A percentile compares a stretch with the other conserved stretches of the same genome.
phyloP scores from a whole-genome alignment of 805 yeast genomes.

The Helenozyma baotianmanensis region DNA sequence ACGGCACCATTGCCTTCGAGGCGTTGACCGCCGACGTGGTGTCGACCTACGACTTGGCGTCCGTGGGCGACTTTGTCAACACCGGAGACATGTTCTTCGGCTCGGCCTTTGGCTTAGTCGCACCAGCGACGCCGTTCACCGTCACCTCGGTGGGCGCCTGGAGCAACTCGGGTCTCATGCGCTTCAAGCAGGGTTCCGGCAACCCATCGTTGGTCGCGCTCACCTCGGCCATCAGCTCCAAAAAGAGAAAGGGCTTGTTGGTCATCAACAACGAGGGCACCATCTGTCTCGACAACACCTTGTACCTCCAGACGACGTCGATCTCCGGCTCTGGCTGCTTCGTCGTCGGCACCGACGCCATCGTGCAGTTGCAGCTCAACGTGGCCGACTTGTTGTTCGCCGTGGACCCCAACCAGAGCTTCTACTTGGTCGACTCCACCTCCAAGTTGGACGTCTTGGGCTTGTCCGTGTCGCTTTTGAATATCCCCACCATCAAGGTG shows the following conservation, averaged over 20 bases:
- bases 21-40: slow-evolving; percentile 14
- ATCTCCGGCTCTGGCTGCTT: slow-evolving; percentile 24
- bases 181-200: slow-evolving; percentile 1
- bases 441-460: slow-evolving; percentile 3
- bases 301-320: slow-evolving; percentile 18
- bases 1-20: slow-evolving; percentile 21
- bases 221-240: background rate
- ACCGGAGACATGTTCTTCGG: slow-evolving; percentile 22
- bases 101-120: slow-evolving; percentile 6
- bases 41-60: slow-evolving; percentile 15
- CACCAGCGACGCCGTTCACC: slow-evolving; percentile 8
- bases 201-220: background rate
- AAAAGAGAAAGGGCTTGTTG: background rate
- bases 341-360: slow-evolving; percentile 1
- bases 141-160: slow-evolving; percentile 1
- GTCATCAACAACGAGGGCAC: slow-evolving; percentile 22
- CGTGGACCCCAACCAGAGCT: slow-evolving; percentile 1
- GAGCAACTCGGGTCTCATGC: slow-evolving; percentile 7
- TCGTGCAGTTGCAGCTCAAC: slow-evolving; percentile 3
- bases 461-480: background rate
- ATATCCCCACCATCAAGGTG: slow-evolving; percentile 4
- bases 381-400: slow-evolving; percentile 1
- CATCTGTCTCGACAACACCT: slow-evolving; percentile 21
- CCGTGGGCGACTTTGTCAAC: slow-evolving; percentile 14
- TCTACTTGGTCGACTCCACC: slow-evolving; percentile 3